Evolutionary conservation across 2,329 filamentous ascomycete genomes (phyloP).

Genomic region (Alternaria infectoria): DNA sequence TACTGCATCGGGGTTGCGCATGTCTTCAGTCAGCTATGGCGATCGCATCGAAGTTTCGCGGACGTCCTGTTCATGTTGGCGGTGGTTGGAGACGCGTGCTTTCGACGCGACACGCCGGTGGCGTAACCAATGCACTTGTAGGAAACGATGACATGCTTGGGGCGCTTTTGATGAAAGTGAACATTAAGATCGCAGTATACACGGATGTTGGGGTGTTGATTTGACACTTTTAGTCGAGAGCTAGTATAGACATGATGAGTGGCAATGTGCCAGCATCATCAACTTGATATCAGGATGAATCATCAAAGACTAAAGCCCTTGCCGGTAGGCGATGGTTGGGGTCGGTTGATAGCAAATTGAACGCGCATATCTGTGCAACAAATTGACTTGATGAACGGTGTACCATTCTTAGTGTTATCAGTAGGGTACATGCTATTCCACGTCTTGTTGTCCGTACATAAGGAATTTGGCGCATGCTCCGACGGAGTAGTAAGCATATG

Average conservation of each 20-base stretch:
- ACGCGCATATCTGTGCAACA: too few species aligned
- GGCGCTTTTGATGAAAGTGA: not conserved
- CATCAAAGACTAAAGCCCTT: not conserved
- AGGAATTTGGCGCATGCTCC: not conserved
- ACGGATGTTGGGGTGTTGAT: not conserved
- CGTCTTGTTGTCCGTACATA: not conserved
- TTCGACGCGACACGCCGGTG: not conserved
- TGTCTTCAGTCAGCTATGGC: not conserved
- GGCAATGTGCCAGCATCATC: not conserved
- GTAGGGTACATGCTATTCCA: not conserved
- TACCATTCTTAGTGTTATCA: not conserved
- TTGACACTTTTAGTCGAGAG: not conserved
- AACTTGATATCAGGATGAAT: fast-evolving
- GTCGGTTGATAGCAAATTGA: too few species aligned
- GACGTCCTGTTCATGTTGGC: not conserved
- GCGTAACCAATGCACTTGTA: not conserved
- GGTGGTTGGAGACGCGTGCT: not conserved
- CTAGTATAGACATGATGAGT: not conserved
- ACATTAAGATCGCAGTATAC: not conserved
- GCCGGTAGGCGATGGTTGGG: too few species aligned
- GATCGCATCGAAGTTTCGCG: not conserved
- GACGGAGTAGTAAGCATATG: fast-evolving
- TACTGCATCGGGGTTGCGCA: not conserved
- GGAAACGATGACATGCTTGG: not conserved
- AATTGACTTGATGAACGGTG: not conserved